phyloP scores from a whole-genome alignment of 306 rosid genomes.

The Vigna hirtella region DNA sequence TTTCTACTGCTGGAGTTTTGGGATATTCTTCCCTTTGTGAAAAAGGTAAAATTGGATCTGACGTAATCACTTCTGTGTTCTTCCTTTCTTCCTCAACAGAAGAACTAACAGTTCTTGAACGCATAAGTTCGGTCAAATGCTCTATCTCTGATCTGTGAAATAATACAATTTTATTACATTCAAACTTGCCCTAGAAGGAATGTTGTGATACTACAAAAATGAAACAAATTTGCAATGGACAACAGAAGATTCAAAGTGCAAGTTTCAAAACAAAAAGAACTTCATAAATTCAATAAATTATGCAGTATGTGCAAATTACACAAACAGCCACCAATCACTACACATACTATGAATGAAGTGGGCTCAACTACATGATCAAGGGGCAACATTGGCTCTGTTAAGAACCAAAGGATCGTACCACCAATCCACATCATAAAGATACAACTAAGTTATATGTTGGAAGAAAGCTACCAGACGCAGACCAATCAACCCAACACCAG shows the following conservation, averaged over 20 bases:
- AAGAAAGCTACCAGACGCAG: not conserved
- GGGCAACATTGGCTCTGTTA: not conserved
- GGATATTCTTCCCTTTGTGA: slow-evolving; percentile 52
- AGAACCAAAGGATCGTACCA: not conserved
- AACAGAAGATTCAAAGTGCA: slow-evolving; percentile 25
- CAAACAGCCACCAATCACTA: slow-evolving; percentile 20
- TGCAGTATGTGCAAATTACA: slow-evolving; percentile 1
- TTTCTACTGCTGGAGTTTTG: slow-evolving; percentile 51
- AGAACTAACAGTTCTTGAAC: slow-evolving; percentile 66
- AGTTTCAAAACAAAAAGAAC: not conserved
- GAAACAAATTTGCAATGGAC: not conserved
- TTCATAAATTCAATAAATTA: slow-evolving; percentile 26
- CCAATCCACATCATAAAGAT: not conserved
- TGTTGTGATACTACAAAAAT: slow-evolving; percentile 2
- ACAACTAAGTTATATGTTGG: not conserved
- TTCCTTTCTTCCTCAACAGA: slow-evolving; percentile 53
- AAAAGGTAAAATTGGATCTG: slow-evolving; percentile 44
- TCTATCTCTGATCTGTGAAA: slow-evolving; percentile 84
- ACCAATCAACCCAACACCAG: slow-evolving; percentile 8
- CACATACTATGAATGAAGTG: slow-evolving; percentile 1
- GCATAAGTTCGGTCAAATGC: slow-evolving; percentile 79
- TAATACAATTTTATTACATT: slow-evolving; percentile 29
- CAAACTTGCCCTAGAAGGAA: slow-evolving; percentile 9
- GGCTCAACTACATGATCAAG: slow-evolving; percentile 7
- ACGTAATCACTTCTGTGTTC: slow-evolving; percentile 54